These are phyloP conservation scores for Citrus australasica DNA, from an alignment of 345 rosid genomes.

Conservation along the genomic window DNA sequence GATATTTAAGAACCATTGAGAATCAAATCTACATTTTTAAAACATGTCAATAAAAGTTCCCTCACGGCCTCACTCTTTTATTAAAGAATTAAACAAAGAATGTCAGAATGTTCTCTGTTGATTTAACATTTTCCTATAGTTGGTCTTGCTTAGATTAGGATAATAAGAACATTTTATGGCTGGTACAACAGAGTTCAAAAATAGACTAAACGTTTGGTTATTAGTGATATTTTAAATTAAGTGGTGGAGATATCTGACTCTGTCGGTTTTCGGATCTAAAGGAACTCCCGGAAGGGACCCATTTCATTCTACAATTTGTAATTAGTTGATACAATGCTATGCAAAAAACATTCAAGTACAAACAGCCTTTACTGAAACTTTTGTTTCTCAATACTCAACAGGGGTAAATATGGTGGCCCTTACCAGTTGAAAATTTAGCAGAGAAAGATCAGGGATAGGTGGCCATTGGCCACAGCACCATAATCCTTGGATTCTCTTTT, in stretches of 20 bases:
- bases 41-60: neutral
- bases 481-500: slow-evolving; percentile 31
- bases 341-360: slow-evolving; percentile 5
- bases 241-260: neutral
- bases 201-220: neutral
- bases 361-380: neutral
- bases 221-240: neutral
- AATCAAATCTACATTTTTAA: slow-evolving; percentile 23
- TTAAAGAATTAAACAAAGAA: neutral
- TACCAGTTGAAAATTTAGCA: neutral
- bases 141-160: neutral
- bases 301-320: neutral
- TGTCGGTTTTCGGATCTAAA: neutral
- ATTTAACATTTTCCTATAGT: neutral
- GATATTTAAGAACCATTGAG: slow-evolving; percentile 8
- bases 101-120: slow-evolving; percentile 2
- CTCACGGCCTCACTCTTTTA: neutral
- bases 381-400: slow-evolving; percentile 1
- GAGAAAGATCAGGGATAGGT: neutral
- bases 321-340: neutral
- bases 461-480: slow-evolving; percentile 20
- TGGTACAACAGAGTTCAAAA: neutral
- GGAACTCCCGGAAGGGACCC: neutral
- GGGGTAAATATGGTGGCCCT: slow-evolving; percentile 12
- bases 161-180: neutral